These are phyloP conservation scores for Pseudogymnoascus sp. DNA, from an alignment of 2,329 filamentous ascomycete genomes.

Conservation along the genomic window DNA sequence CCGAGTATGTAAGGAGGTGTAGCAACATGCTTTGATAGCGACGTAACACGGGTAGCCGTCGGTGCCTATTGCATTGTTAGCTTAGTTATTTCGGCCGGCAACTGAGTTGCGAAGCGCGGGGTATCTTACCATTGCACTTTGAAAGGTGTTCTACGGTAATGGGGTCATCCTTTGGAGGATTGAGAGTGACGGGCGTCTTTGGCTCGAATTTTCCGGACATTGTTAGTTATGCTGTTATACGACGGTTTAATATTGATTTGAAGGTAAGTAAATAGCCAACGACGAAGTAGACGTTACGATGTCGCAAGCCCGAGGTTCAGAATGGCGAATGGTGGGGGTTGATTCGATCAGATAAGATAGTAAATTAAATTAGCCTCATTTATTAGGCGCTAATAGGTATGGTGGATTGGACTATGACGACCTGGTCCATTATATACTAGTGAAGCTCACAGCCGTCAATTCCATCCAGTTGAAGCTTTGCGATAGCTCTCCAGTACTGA, in stretches of 20 bases:
- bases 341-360: not conserved
- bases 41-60: constrained; percentile 60
- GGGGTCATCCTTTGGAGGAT: constrained; percentile 77
- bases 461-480: not conserved
- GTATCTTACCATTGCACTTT: constrained; percentile 69
- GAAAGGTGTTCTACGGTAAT: constrained; percentile 75
- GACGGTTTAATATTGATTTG: not conserved
- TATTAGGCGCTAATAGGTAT: not conserved
- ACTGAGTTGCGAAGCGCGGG: constrained; percentile 4
- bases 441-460: not conserved
- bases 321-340: constrained; percentile 4
- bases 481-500: not conserved
- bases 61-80: constrained; percentile 40
- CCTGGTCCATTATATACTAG: not conserved
- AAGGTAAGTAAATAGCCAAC: not conserved
- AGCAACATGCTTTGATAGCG: constrained; percentile 53
- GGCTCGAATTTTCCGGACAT: constrained; percentile 68
- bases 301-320: constrained; percentile 1
- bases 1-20: not conserved
- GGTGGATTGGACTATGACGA: not conserved
- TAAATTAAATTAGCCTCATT: not conserved
- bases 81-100: not conserved
- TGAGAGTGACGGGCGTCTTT: constrained; percentile 65
- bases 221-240: not conserved
- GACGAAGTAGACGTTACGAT: not conserved